phyloP scores from a whole-genome alignment of 148 eudicot genomes.

The Agrostemma githago region DNA sequence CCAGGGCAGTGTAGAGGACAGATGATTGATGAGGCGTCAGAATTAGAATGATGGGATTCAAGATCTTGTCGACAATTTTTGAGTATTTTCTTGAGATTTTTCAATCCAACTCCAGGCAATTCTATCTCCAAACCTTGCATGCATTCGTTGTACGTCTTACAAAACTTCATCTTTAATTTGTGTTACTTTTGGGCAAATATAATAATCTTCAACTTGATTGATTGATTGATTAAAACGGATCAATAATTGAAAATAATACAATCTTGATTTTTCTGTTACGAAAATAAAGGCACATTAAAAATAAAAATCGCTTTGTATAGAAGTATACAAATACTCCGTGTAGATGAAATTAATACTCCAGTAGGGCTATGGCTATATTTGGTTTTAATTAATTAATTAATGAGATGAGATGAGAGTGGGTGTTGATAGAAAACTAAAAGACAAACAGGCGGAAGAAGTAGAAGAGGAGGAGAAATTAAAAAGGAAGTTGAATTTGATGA shows the following conservation, averaged over 20 bases:
- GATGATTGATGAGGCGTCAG: not conserved
- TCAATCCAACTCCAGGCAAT: constrained; percentile 72
- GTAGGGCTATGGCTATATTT: no score
- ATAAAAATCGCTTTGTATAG: not conserved
- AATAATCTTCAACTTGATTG: not conserved
- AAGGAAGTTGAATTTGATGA: no score
- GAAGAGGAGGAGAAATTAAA: not conserved
- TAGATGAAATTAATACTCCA: no score
- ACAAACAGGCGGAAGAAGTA: not conserved
- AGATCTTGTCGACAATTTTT: constrained; percentile 52
- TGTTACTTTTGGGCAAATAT: no score
- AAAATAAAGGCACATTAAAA: not conserved
- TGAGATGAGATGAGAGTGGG: no score
- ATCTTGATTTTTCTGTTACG: constrained; percentile 27
- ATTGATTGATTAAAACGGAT: constrained; percentile 6
- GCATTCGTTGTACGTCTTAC: constrained; percentile 80
- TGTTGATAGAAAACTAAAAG: not conserved
- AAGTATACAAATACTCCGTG: no score
- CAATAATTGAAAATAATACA: constrained; percentile 1
- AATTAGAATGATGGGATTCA: constrained; percentile 25
- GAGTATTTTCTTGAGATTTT: constrained; percentile 79
- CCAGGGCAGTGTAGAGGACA: constrained; percentile 42
- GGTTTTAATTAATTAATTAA: no score
- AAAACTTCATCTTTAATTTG: constrained; percentile 62
- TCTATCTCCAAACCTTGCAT: constrained; percentile 58